Conservation (phyloP, 2,329 filamentous ascomycete genomes). For the Fusarium beomiforme region DNA sequence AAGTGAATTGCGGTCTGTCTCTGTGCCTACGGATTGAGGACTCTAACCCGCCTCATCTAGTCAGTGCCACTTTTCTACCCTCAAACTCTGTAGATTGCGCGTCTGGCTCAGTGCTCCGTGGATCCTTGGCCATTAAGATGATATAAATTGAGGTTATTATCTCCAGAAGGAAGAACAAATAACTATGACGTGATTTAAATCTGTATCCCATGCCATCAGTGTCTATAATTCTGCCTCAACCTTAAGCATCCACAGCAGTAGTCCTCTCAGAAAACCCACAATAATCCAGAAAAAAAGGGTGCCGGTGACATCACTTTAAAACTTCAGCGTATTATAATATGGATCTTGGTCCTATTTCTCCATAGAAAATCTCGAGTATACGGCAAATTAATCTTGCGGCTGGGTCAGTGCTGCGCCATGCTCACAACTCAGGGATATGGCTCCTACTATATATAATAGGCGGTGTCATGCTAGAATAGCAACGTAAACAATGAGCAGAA, state of each 20-base stretch:
- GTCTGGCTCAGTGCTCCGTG: too few species aligned
- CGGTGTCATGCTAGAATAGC: background rate
- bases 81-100: too few species aligned
- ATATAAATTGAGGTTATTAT: too few species aligned
- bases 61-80: too few species aligned
- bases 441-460: background rate
- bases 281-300: too few species aligned
- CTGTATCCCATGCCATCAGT: accelerated
- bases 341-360: background rate
- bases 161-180: too few species aligned
- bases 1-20: background rate
- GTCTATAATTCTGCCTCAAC: background rate
- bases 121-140: too few species aligned
- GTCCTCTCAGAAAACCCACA: too few species aligned
- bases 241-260: too few species aligned
- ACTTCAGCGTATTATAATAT: background rate
- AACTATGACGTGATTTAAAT: too few species aligned
- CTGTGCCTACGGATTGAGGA: background rate
- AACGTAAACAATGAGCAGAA: background rate
- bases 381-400: background rate
- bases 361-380: background rate
- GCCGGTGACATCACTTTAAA: background rate
- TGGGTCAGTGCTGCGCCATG: background rate
- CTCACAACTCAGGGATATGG: background rate
- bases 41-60: accelerated